A percentile compares a stretch with the other conserved stretches of the same genome.
phyloP scores from a whole-genome alignment of 1,284 basidiomycete genomes.

The Coniophora puteana region DNA sequence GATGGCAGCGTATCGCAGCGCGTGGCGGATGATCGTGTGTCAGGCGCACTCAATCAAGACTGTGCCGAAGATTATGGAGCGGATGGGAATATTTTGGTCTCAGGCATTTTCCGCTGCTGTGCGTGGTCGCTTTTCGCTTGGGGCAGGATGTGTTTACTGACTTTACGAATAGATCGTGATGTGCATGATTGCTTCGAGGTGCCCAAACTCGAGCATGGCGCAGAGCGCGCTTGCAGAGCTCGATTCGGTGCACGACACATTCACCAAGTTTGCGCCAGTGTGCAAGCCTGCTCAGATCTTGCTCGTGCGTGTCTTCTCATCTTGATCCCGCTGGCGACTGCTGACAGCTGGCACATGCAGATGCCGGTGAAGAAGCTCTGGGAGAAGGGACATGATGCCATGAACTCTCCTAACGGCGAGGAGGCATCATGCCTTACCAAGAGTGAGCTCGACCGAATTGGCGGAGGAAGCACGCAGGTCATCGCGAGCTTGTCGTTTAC shows the following conservation, averaged over 20 bases:
- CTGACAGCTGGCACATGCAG: conserved; percentile 24
- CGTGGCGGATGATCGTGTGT: conserved; percentile 56
- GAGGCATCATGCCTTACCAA: conserved; percentile 25
- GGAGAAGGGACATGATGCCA: conserved; percentile 47
- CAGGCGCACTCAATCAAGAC: conserved; percentile 38
- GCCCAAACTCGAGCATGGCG: conserved; percentile 54
- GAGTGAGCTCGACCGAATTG: conserved; percentile 57
- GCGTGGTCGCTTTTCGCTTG: conserved; percentile 21
- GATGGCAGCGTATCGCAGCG: conserved; percentile 65
- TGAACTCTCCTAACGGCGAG: conserved; percentile 32
- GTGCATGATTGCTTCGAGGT: conserved; percentile 58
- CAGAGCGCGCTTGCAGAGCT: conserved; percentile 55
- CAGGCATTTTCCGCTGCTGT: conserved; percentile 59
- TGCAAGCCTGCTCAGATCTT: conserved; percentile 47
- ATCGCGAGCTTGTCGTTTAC: conserved; percentile 31
- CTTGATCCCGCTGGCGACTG: not conserved
- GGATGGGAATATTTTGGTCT: conserved; percentile 57
- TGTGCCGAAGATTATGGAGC: conserved; percentile 37
- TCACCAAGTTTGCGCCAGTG: conserved; percentile 46
- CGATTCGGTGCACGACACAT: conserved; percentile 43
- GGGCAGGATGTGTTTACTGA: conserved; percentile 5
- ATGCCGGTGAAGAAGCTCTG: conserved; percentile 47
- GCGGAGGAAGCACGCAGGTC: conserved; percentile 52
- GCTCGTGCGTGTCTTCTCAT: conserved; percentile 37
- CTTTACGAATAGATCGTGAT: conserved; percentile 53